Evolutionary conservation across 169 alveolate species (phyloP), one percentile per base, ranked within the genome.

Genomic region (Plasmodium ovale): DNA sequence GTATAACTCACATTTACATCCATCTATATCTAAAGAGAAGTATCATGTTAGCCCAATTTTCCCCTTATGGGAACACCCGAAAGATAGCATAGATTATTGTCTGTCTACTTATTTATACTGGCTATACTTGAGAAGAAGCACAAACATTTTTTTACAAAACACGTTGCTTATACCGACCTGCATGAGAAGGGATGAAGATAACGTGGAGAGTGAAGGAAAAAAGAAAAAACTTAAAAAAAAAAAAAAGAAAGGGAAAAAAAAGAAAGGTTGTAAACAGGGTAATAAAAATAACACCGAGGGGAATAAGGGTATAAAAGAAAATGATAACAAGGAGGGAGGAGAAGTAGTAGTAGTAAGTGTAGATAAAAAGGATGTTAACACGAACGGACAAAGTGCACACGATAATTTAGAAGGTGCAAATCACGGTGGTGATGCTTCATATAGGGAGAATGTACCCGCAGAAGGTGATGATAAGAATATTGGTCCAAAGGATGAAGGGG

Each of bases 81-180:
- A 94, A 51, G 91, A 92, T 72, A 91, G 98, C 19, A 95, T 94
- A 31, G 98, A 96, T 87, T 96, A 95, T 88, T 95, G 97, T 70
- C 70, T 96, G 42, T 94, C 98, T 37, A 95, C 97, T 4, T 96
- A 96, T 89, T 87, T 96, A 77, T 93, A 89, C 68, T 96, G 98
- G 98, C 87, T 95, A 16, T 94, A 96, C 56, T 91, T 96, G 72
- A 93, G 96, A 68, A 91, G 96, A 14, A 95, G 96, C 0, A 96
- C 97, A 53, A 82, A 92, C 33, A 84, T 94, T n/a, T 93, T 87
- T 58, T 95, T 95, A 44, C 98, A 96, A 87, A 97, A 95, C 65
- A 73, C 92, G 1, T 95, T 94, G 35, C 93, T 95, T 14, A 47
- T 92, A 21, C 97, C 97, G 7, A 88, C 92, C 23, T 92, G 93